Conservation (phyloP, 2,329 filamentous ascomycete genomes). For the Helicocarpus griseus region DNA sequence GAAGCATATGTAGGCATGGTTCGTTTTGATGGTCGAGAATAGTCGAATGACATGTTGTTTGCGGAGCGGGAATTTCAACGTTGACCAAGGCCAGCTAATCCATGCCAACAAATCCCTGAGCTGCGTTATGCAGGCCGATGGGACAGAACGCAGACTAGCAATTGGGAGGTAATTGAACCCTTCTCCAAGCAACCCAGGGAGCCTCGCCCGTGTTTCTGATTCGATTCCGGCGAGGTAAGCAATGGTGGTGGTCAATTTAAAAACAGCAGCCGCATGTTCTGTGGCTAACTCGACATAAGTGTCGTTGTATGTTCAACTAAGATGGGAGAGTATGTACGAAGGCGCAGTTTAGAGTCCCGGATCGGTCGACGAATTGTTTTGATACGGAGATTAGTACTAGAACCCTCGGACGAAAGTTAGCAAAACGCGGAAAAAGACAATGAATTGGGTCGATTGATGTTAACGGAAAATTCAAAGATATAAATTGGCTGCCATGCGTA, state of each 20-base stretch:
- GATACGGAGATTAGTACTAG: too few relatives aligned
- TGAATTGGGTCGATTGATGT: too few relatives aligned
- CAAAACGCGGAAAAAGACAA: too few relatives aligned
- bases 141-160: background rate
- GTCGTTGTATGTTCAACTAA: too few relatives aligned
- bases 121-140: background rate
- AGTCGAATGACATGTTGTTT: background rate
- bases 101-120: background rate
- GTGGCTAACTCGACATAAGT: background rate
- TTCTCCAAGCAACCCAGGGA: background rate
- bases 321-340: background rate
- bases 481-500: too few relatives aligned
- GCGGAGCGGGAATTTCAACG: background rate
- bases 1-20: slow-evolving; percentile 1
- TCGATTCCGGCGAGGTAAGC: too few relatives aligned
- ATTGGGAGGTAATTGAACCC: background rate
- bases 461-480: too few relatives aligned
- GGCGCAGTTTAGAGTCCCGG: too few relatives aligned
- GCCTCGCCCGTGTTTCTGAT: too few relatives aligned
- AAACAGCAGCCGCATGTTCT: background rate
- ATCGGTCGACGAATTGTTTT: too few relatives aligned
- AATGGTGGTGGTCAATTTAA: background rate
- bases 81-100: background rate
- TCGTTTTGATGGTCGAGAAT: background rate
- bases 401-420: too few relatives aligned